Base-by-base conservation (phyloP, 2,329 filamentous ascomycete species). In the Emmonsia crescens region DNA sequence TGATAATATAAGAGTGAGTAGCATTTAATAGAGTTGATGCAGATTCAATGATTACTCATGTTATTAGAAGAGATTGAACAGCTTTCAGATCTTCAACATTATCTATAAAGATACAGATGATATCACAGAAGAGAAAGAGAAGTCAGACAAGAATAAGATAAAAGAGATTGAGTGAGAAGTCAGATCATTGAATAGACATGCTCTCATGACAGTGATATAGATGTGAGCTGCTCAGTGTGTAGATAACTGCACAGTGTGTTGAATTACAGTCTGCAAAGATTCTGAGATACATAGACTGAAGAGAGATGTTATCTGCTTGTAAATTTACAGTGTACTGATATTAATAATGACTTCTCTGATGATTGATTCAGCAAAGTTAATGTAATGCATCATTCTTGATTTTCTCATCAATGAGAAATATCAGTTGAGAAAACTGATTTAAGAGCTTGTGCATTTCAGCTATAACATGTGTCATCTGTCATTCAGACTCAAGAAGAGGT, bases 101-200 rank as follows among this genome's bases (percentile, higher is more conserved):
- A 31, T 66, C 60, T 5, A 66, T 46, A 40, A 68, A 69, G 27
- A 70, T 66, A 36, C 55, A 70, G 64, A 70, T 51, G 3, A 68
- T 31, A 63, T 70, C 66, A 1, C 57, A 62, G 27, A 70, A 69
- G 29, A 66, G n/a, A 61, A 70, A 69, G 14, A 70, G 54, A 8
- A 70, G 58, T 10, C 54, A 54, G 14, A 58, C 61, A 36, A 62
- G 55, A 14, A 62, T 51, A 31, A 62, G 27, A 59, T 62, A 12
- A 57, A 57, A 61, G 10, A 33, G 52, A 10, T 61, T 36, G 8
- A n/a, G 19, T 9, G n/a, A 16, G 29, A 10, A 51, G 36, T 44
- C 12, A 36, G 46, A 19, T 6, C 57, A 60, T 4, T 60, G 44
- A 3, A 60, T 21, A 14, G 57, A 6, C 19, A 60, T 5, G 6